A percentile compares a stretch with the other conserved stretches of the same genome.
These are phyloP conservation scores for Phyllosticta capitalensis DNA, from an alignment of 2,329 filamentous ascomycete genomes.

Conservation along the genomic window DNA sequence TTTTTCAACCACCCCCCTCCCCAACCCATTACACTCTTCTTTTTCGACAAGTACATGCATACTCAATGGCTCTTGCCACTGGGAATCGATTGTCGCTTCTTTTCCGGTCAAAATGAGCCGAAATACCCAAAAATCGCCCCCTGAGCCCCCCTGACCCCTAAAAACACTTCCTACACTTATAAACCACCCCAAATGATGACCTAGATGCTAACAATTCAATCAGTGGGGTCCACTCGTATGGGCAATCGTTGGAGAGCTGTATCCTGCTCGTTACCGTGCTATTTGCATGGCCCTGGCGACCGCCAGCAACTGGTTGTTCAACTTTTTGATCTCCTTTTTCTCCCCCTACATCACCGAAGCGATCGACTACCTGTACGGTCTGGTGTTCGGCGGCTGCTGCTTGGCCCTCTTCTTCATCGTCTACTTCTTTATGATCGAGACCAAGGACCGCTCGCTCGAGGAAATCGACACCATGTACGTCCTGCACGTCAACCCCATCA, in stretches of 20 bases:
- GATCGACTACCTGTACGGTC: constrained; percentile 65
- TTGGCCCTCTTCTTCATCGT: constrained; percentile 55
- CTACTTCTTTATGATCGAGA: constrained; percentile 71
- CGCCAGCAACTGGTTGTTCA: constrained; percentile 35
- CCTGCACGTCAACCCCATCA: constrained; percentile 51
- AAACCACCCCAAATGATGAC: too few species aligned
- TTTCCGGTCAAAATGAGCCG: too few species aligned
- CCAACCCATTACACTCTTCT: too few species aligned
- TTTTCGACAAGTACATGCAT: too few species aligned
- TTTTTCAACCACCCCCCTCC: too few species aligned
- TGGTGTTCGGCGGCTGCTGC: constrained; percentile 66
- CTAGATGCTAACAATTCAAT: too few species aligned
- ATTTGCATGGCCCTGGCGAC: constrained; percentile 28
- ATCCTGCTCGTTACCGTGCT: constrained; percentile 45
- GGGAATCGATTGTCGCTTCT: too few species aligned
- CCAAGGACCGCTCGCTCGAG: constrained; percentile 62
- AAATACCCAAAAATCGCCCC: too few species aligned
- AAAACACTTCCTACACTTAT: too few species aligned
- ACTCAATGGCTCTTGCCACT: too few species aligned
- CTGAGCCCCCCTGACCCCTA: too few species aligned
- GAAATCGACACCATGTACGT: constrained; percentile 69
- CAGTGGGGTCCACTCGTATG: constrained; percentile 66
- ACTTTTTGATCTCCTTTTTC: constrained; percentile 52
- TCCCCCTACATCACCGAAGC: constrained; percentile 66
- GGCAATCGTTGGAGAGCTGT: constrained; percentile 59